Base-by-base conservation (phyloP, 2,329 filamentous ascomycete species). In the Pezicula carpinea region DNA sequence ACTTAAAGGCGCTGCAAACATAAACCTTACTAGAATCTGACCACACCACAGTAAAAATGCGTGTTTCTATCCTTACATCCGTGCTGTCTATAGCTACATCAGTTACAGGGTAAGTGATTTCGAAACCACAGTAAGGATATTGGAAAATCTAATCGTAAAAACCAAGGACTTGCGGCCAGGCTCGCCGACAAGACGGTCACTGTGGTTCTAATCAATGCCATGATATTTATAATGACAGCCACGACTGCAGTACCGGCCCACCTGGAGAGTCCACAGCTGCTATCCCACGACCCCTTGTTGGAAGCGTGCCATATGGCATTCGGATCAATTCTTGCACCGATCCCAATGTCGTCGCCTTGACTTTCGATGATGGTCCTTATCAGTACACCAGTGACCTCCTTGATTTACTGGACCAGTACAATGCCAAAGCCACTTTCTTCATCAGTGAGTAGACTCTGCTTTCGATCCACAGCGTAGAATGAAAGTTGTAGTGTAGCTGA, bases 341-440 rank as follows among this genome's bases (percentile, higher is more conserved):
- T 14, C 68, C 74, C 2, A 77, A 79, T 43, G 77, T 76, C 4
- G 71, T 86, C 52, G 82, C 82, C 21, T 61, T 86, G 47, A 85
- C 82, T 1, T 86, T 77, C 55, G 82, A 86, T 53, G 82, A 85
- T 58, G 82, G 82, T 2, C 82, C 82, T 10, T 76, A 75, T 52
- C 62, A 71, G 15, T 83, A 79, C 63, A 85, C 82, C 1, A 63
- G 66, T 34, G 73, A 80, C 47, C 69, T 86, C 11, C 70, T 85
- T 15, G 76, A 84, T 54, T 66, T 80, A 34, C 71, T 85, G 39
- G 46, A 68, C 11, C 31, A 67, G 29, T 81, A 82, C 58, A 66
- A 73, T 19, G 80, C 77, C 14, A 82, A 78, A 53, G 82, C 79
- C 1, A 86, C 83, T 2, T 86, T 87, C 40, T 54, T 56, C 39